Evolutionary conservation across 1,139 yeast genomes (phyloP), one percentile per base, ranked within the genome.

Genomic region (Saccharomycopsis crataegensis): DNA sequence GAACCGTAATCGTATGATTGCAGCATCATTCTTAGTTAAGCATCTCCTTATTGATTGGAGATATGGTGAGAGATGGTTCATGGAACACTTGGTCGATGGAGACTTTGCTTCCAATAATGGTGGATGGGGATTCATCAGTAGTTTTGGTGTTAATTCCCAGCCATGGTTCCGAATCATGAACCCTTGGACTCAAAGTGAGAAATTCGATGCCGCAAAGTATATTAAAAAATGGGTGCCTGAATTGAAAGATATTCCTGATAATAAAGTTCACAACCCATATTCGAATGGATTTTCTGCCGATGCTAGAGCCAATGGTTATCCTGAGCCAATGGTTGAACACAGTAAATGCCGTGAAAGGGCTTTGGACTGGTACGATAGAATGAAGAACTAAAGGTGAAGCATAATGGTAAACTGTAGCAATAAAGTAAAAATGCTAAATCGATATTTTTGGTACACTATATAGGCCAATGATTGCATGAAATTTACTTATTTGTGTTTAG

Each of bases 91-190:
- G 48, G 64, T 78, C 1, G 84, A 79, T 62, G 76, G 76, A 22
- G 84, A 79, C 61, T 71, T 77, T 59, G 72, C 79, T 34, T 76
- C 79, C 49, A 79, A 79, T 61, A 72, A 74, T 52, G 81, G 79
- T 3, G 83, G 83, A 1, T 79, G 83, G 84, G 80, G 80, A 1
- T 77, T 77, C 62, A 67, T 76, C 51, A 71, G 80, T 2, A 71
- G 78, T 54, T 74, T 76, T 1, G 80, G 81, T 0, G 73, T 75
- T 14, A 79, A 77, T 59, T 76, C 79, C 1, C 83, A 78, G 61
- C 83, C 83, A 1, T 78, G 76, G 67, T 78, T 78, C 62, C 67
- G 83, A 38, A 73, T 78, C 17, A 76, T 79, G 63, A 79, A 79
- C 60, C 81, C 82, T 22, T 72, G 71, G 59, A 62, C 75, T 1